These are phyloP conservation scores for Diaporthe velutina DNA, from an alignment of 2,329 filamentous ascomycete species.

Conservation along the genomic window DNA sequence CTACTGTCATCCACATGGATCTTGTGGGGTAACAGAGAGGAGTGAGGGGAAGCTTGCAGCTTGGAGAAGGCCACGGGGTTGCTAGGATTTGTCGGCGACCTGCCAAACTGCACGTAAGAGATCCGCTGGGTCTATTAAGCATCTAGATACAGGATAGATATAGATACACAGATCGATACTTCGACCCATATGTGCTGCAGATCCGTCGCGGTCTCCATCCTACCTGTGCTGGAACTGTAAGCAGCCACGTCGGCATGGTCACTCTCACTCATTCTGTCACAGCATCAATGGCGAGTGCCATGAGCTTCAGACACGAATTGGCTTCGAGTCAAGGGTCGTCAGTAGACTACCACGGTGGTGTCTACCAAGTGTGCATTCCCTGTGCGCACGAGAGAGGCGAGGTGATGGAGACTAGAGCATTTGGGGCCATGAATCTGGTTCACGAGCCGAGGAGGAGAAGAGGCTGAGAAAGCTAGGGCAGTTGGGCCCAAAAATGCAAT, in stretches of 20 bases:
- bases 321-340: background rate
- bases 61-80: constrained; percentile 23
- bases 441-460: background rate
- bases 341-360: background rate
- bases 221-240: background rate
- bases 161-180: background rate
- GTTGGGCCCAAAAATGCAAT: background rate
- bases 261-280: background rate
- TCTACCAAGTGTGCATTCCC: background rate
- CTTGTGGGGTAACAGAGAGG: constrained; percentile 25
- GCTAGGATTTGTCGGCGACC: constrained; percentile 12
- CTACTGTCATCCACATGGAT: constrained; percentile 19
- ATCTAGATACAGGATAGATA: background rate
- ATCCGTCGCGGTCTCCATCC: background rate
- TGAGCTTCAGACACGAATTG: too few species aligned
- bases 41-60: constrained; percentile 29
- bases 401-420: background rate
- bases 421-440: background rate
- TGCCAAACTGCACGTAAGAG: constrained; percentile 7
- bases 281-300: too few species aligned
- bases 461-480: background rate
- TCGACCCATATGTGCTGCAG: background rate
- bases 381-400: background rate
- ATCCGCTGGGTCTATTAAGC: constrained; percentile 15
- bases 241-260: background rate